A percentile compares a stretch with the other conserved stretches of the same genome.
phyloP scores from a whole-genome alignment of 495 filamentous ascomycete species.

The Xylaria flabelliformis region DNA sequence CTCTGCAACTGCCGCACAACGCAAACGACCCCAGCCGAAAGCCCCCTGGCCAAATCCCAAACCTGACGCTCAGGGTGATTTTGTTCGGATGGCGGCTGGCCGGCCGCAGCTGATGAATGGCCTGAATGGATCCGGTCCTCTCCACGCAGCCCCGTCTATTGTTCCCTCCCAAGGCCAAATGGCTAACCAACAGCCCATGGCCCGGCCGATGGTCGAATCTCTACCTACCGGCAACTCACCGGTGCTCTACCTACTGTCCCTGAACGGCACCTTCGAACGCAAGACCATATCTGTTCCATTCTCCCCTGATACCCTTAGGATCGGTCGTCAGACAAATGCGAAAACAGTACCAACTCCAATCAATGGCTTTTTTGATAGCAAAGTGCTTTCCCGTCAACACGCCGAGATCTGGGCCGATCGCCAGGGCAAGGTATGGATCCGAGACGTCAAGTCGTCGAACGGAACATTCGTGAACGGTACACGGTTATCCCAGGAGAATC shows the following conservation, averaged over 20 bases:
- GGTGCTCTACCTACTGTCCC: slow-evolving; percentile 79
- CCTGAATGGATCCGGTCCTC: slow-evolving; percentile 67
- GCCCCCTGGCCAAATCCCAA: slow-evolving; percentile 72
- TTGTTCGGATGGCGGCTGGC: slow-evolving; percentile 48
- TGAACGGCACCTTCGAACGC: slow-evolving; percentile 94
- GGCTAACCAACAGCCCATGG: slow-evolving; percentile 45
- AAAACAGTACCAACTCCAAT: slow-evolving; percentile 88
- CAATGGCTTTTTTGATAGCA: slow-evolving; percentile 98
- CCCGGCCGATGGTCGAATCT: slow-evolving; percentile 60
- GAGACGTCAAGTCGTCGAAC: slow-evolving; percentile 97
- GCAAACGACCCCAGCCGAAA: slow-evolving; percentile 69
- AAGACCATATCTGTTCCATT: slow-evolving; percentile 94
- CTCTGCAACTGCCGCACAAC: slow-evolving; percentile 53
- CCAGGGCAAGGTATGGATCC: slow-evolving; percentile 90
- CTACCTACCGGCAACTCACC: slow-evolving; percentile 67
- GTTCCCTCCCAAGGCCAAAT: slow-evolving; percentile 59
- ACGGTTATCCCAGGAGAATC: slow-evolving; percentile 86
- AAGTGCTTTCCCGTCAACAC: slow-evolving; percentile 94
- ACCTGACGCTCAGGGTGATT: slow-evolving; percentile 50
- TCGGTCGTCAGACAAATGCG: slow-evolving; percentile 95
- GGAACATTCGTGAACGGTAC: slow-evolving; percentile 97
- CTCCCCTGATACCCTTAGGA: slow-evolving; percentile 84
- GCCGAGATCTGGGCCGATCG: slow-evolving; percentile 95
- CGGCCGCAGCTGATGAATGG: slow-evolving; percentile 59
- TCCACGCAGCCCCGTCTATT: slow-evolving; percentile 77